Evolutionary conservation across 2,329 filamentous ascomycete genomes (phyloP).

Genomic region (Metarhizium sp.): DNA sequence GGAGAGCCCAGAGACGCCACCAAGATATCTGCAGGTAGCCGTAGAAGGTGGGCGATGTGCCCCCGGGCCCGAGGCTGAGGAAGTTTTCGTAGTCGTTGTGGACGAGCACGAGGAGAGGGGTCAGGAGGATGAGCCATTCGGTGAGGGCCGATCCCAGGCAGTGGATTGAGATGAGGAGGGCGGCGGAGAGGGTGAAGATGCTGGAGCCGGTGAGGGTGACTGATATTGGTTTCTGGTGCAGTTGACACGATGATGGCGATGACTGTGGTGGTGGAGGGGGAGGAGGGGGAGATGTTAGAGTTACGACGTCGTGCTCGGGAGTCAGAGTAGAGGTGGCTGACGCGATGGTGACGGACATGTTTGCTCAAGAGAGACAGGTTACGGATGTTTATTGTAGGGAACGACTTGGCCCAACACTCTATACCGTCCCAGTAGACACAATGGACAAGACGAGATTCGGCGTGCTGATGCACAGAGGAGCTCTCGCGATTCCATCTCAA

Average conservation of each 20-base stretch:
- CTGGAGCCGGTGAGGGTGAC: slow-evolving; percentile 42
- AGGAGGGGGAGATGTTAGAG: background rate
- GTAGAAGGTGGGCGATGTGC: slow-evolving; percentile 62
- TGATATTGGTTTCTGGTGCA: slow-evolving; percentile 41
- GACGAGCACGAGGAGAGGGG: slow-evolving; percentile 41
- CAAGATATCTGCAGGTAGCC: slow-evolving; percentile 69
- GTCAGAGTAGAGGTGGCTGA: background rate
- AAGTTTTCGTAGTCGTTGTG: slow-evolving; percentile 69
- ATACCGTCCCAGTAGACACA: background rate
- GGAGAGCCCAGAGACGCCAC: slow-evolving; percentile 61
- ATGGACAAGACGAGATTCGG: background rate
- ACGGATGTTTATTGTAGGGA: background rate
- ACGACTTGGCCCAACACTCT: background rate
- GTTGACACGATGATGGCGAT: slow-evolving; percentile 5
- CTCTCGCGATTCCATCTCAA: background rate
- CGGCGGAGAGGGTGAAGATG: slow-evolving; percentile 34
- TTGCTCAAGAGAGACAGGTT: background rate
- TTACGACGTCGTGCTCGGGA: background rate
- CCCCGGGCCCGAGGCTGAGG: slow-evolving; percentile 68
- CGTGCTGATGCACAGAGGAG: background rate
- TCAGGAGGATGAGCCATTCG: slow-evolving; percentile 38
- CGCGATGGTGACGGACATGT: slow-evolving; percentile 4
- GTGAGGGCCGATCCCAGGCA: slow-evolving; percentile 37
- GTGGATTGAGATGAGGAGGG: slow-evolving; percentile 43
- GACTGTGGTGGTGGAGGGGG: background rate